Conservation (phyloP, 148 eudicot genomes). For the Nyssa sinensis region DNA sequence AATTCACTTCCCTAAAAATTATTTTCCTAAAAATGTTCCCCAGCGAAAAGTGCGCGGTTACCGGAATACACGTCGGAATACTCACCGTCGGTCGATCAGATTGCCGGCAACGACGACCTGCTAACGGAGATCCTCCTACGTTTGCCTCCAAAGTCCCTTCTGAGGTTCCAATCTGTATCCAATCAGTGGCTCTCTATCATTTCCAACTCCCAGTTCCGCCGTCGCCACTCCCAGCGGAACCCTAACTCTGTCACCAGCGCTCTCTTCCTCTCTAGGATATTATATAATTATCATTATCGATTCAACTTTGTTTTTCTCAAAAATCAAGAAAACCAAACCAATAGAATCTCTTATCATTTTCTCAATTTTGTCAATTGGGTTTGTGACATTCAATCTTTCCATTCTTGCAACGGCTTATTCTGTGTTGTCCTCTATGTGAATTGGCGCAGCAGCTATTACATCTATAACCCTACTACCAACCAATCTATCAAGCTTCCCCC, state of each 20-base stretch:
- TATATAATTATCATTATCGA: conserved; percentile 15
- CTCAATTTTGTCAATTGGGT: conserved; percentile 20
- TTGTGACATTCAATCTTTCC: no score
- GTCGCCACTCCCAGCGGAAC: conserved; percentile 38
- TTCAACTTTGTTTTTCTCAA: conserved; percentile 22
- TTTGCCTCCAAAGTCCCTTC: conserved; percentile 29
- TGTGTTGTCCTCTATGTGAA: conserved; percentile 12
- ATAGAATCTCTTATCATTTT: conserved; percentile 22
- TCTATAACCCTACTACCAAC: conserved; percentile 42
- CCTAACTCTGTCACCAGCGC: conserved; percentile 23
- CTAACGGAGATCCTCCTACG: conserved; percentile 34
- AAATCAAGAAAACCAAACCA: not conserved
- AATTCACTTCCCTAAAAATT: no score
- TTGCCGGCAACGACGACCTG: conserved; percentile 38
- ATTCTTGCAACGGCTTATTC: conserved; percentile 48
- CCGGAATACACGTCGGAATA: no score
- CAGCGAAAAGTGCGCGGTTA: no score
- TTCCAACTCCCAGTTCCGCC: conserved; percentile 26
- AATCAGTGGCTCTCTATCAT: conserved; percentile 35
- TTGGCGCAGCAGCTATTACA: not conserved
- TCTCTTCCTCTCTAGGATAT: conserved; percentile 35
- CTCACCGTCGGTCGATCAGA: not conserved
- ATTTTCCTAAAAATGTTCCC: no score
- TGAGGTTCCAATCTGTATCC: conserved; percentile 40
- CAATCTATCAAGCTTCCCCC: conserved; percentile 4